phyloP scores from a whole-genome alignment of 805 yeast species.

The Wickerhamomyces subpelliculosus region DNA sequence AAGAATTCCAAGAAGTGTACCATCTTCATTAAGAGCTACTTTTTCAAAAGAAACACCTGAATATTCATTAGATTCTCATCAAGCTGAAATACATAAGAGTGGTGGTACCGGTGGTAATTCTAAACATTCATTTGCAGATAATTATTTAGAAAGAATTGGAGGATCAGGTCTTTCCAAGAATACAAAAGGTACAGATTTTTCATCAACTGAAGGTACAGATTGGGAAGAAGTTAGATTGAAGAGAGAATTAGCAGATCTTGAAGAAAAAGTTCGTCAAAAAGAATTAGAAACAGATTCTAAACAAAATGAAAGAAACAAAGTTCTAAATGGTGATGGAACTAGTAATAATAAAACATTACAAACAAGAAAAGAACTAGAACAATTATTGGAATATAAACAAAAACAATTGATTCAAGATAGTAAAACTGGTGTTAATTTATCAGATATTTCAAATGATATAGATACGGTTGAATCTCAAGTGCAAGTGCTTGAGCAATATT shows the following conservation, averaged over 20 bases:
- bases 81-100: conserved; percentile 28
- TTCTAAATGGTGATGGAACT: conserved; percentile 20
- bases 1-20: conserved; percentile 90
- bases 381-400: conserved; percentile 72
- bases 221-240: conserved; percentile 88
- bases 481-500: conserved; percentile 59
- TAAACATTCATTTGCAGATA: conserved; percentile 42
- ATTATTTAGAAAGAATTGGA: conserved; percentile 51
- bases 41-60: conserved; percentile 80
- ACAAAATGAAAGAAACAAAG: conserved; percentile 22
- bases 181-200: conserved; percentile 60
- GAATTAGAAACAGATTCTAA: conserved; percentile 38
- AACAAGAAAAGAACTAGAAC: conserved; percentile 66
- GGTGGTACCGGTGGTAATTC: conserved; percentile 14
- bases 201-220: conserved; percentile 65
- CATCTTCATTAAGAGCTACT: conserved; percentile 84
- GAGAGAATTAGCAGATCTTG: conserved; percentile 72
- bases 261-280: conserved; percentile 53
- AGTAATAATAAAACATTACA: conserved; percentile 21
- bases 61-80: conserved; percentile 54
- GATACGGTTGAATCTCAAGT: conserved; percentile 75
- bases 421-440: conserved; percentile 27
- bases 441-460: conserved; percentile 53
- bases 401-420: conserved; percentile 39
- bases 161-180: conserved; percentile 26